Conservation (phyloP, 2,329 filamentous ascomycete species). For the Fusarium sacchari region DNA sequence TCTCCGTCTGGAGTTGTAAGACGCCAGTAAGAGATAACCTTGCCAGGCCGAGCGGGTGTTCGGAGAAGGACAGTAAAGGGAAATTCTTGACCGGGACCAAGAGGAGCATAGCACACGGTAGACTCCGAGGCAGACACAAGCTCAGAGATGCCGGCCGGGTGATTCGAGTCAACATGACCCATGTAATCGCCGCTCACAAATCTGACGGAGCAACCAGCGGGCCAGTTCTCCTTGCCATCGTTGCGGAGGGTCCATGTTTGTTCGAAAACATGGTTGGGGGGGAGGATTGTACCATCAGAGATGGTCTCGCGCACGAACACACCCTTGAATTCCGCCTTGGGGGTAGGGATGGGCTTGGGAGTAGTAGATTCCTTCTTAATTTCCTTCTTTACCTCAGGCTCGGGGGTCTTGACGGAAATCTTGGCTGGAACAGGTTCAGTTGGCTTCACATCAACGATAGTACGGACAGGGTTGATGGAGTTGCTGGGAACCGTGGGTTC, state of each 20-base stretch:
- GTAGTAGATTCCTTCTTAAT: constrained; percentile 42
- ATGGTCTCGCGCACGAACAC: constrained; percentile 82
- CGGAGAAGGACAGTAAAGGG: constrained; percentile 87
- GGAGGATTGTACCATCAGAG: constrained; percentile 77
- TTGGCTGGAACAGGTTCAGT: constrained; percentile 52
- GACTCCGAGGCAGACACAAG: constrained; percentile 84
- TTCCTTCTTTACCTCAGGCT: constrained; percentile 17
- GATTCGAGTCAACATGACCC: constrained; percentile 85
- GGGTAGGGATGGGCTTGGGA: constrained; percentile 32
- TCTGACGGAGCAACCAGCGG: constrained; percentile 86
- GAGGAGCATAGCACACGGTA: constrained; percentile 74
- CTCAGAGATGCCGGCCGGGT: constrained; percentile 80
- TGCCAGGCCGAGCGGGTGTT: constrained; percentile 79
- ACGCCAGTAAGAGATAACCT: constrained; percentile 95
- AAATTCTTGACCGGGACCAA: constrained; percentile 78
- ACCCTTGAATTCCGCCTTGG: constrained; percentile 56
- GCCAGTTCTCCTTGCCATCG: constrained; percentile 82
- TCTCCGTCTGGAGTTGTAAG: constrained; percentile 82
- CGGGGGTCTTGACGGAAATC: constrained; percentile 6
- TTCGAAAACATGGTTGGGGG: constrained; percentile 78
- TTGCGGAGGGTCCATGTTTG: constrained; percentile 95
- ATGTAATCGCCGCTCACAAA: constrained; percentile 96
- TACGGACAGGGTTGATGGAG: constrained; percentile 68
- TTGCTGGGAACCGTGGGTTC: constrained; percentile 57
- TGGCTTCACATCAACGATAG: constrained; percentile 77